A percentile compares a stretch with the other conserved stretches of the same genome.
phyloP scores from a whole-genome alignment of 768 basidiomycete species.

The Mycena olivaceomarginata region DNA sequence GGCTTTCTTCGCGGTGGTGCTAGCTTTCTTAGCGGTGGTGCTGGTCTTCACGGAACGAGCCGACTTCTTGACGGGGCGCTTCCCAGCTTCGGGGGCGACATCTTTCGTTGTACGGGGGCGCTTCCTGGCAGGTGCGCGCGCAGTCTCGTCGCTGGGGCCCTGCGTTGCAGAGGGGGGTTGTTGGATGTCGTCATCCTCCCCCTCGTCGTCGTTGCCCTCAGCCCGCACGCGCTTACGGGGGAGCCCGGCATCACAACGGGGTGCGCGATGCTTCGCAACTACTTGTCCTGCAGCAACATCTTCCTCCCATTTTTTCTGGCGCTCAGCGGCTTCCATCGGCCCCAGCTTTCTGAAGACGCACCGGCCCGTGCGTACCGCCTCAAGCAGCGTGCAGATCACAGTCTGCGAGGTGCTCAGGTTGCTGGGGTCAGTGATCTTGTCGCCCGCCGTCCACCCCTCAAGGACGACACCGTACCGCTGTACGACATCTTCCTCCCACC shows the following conservation, averaged over 20 bases:
- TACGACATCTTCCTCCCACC: conserved; percentile 25
- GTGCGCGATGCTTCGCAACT: neutral
- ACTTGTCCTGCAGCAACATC: conserved; percentile 7
- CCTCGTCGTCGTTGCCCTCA: neutral
- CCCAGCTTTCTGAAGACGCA: conserved; percentile 8
- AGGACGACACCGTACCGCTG: conserved; percentile 8
- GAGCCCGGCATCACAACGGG: neutral
- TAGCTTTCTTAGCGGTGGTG: too few species aligned
- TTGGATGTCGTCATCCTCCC: neutral
- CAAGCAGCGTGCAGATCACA: neutral
- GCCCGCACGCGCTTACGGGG: neutral
- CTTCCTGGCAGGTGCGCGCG: neutral
- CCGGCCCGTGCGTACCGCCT: neutral
- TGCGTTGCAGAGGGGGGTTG: too few species aligned
- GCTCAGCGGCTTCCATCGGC: neutral
- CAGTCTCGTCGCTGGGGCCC: neutral
- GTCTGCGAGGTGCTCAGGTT: conserved; percentile 16
- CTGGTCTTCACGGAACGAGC: too few species aligned
- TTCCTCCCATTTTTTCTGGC: conserved; percentile 14
- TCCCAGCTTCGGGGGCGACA: too few species aligned
- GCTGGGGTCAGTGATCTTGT: neutral
- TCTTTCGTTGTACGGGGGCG: neutral
- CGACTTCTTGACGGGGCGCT: too few species aligned
- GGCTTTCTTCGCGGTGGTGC: too few species aligned
- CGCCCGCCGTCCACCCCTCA: neutral